Evolutionary conservation across 2,329 filamentous ascomycete species (phyloP), one percentile per base, ranked within the genome.

Genomic region (Orbilia ellipsospora): DNA sequence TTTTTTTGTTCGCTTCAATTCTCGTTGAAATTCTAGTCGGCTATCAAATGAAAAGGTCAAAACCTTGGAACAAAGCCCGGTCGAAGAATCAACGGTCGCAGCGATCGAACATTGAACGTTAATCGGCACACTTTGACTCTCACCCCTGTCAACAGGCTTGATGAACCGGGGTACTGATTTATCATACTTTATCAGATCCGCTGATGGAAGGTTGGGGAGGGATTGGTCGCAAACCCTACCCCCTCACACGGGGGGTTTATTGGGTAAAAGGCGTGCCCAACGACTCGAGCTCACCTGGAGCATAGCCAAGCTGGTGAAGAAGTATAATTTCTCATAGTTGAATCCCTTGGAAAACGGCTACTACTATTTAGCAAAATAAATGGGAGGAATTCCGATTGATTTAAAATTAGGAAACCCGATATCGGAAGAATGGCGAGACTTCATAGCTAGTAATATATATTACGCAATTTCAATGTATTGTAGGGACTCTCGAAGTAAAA

Each of bases 171-270:
- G 61, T 59, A 18, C 36, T 56, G 31, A 56, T 54, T 74, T 74
- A 74, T 74, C 70, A 68, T 64, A 44, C 70, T 52, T 74, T 74
- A 74, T 74, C 70, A 74, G 70, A 74, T 74, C 70, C 70, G 70
- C 70, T 72, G 67, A 72, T 64, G 67, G 23, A n/a, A 40, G 42
- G 45, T 70, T 48, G 16, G 23, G 31, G 48, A 69, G 23, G 65
- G 65, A 36, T 60, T 28, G 44, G 15, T 45, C 4, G 42, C 63
- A 31, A 40, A 18, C 20, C 50, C 10, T 16, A 55, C 64, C 23
- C 26, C 20, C 7, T 18, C 50, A 20, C 57, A 56, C 56, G 48
- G 55, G 48, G 15, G 57, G 56, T 45, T 45, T 40, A 57, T 66
- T 52, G 31, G 50, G 50, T 45, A 54, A 10, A 55, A 50, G 51